Evolutionary conservation across 2,329 filamentous ascomycete genomes (phyloP), one percentile per base, ranked within the genome.

Genomic region (Microdochium nivale): DNA sequence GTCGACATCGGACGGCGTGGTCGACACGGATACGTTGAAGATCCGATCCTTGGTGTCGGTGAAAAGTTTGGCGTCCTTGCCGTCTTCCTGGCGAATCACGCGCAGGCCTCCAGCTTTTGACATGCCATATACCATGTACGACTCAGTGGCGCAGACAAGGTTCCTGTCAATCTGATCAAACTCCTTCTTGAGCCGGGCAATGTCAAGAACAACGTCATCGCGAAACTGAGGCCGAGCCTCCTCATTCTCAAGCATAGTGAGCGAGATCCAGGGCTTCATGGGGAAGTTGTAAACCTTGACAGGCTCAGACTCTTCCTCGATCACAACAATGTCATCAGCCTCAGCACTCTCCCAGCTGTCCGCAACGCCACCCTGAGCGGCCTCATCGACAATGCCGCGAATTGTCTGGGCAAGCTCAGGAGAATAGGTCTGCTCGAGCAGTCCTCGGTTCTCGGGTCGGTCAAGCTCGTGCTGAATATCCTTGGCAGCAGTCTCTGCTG

Each of bases 151-250:
- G 4, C 91, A 87, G 49, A 92, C 92, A 30, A 99, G 79, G 56
- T 91, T 95, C 58, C 95, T 88, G 65, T 99, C 94, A 55, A 96
- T 86, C 71, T 97, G 94, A 64, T 99, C 94, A 62, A 97, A 97
- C 4, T 96, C 90, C 72, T 97, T 97, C 78, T 96, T 96, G 57
- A 97, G 78, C 53, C 90, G 83, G 49, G 94, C 92, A 64, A 99
- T 94, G 60, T 96, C 90, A 76, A 96, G 88, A 60, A 96, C 84
- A 44, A 86, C 80, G 58, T 92, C 87, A 52, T 89, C 83, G 35
- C 86, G 84, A 67, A 97, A 85, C 49, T 77, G 70, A 3, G 85
- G 77, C 16, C 80, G 78, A 25, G 76, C 67, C 53, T 82, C 75
- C 14, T 78, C 70, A 54, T 76, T 69, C 57, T 80, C 73, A 65